Conservation (phyloP, 2,329 filamentous ascomycete species). For the Madurella mycetomatis region DNA sequence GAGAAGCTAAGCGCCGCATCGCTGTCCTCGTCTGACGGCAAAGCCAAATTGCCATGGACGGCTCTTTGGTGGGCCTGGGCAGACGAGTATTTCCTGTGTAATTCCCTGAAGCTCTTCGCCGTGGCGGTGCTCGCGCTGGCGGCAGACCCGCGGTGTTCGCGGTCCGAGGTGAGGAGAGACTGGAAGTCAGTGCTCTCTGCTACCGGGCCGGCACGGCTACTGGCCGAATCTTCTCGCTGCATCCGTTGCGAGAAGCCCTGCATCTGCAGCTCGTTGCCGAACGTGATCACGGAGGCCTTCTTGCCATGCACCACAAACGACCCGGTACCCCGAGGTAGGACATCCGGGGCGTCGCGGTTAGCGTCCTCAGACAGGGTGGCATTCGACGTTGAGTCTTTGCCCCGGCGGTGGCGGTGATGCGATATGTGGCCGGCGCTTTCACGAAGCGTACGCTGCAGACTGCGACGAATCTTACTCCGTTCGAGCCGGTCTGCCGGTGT, state of each 20-base stretch:
- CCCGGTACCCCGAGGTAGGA: conserved; percentile 71
- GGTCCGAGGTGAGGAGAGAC: conserved; percentile 43
- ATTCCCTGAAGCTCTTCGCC: conserved; percentile 59
- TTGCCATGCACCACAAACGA: conserved; percentile 97
- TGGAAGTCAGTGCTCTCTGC: conserved; percentile 44
- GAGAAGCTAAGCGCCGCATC: conserved; percentile 58
- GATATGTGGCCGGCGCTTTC: conserved; percentile 67
- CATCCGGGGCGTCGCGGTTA: conserved; percentile 47
- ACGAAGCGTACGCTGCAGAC: conserved; percentile 82
- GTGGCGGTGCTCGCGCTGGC: conserved; percentile 65
- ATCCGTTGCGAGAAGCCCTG: conserved; percentile 67
- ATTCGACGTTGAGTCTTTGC: conserved; percentile 66
- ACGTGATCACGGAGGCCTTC: conserved; percentile 95
- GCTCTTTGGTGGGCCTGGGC: conserved; percentile 44
- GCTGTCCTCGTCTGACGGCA: conserved; percentile 56
- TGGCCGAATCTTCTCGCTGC: conserved; percentile 26
- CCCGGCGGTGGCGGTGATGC: conserved; percentile 69
- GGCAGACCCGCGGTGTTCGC: conserved; percentile 54
- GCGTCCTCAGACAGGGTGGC: conserved; percentile 45
- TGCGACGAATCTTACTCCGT: conserved; percentile 70
- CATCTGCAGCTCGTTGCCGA: conserved; percentile 87
- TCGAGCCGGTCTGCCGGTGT: conserved; percentile 46
- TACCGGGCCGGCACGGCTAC: conserved; percentile 30
- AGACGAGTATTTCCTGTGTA: conserved; percentile 57
- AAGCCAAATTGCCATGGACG: conserved; percentile 39